Conservation (phyloP, 2,329 filamentous ascomycete species). For the Graphilbum ipis-grandicollis region DNA sequence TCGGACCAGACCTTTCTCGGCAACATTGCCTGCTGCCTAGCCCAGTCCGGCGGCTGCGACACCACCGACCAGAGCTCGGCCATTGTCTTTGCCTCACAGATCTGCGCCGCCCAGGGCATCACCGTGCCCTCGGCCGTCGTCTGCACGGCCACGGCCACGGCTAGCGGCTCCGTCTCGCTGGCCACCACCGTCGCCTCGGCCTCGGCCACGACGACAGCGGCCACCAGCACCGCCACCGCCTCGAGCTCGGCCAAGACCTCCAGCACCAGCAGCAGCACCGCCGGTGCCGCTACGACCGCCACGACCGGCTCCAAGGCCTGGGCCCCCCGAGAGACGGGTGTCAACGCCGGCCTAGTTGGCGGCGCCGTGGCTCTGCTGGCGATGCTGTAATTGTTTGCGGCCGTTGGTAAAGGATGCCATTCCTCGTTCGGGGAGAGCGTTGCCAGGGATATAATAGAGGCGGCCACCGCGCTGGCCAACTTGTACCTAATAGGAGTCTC, state of each 20-base stretch:
- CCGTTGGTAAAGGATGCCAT: too few relatives aligned
- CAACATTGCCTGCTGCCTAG: slow-evolving; percentile 21
- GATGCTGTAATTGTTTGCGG: slow-evolving; percentile 11
- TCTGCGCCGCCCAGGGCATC: slow-evolving; percentile 17
- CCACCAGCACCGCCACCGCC: slow-evolving; percentile 6
- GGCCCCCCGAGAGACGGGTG: slow-evolving; percentile 7
- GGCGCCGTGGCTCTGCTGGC: slow-evolving; percentile 9
- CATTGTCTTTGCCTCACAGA: slow-evolving; percentile 14
- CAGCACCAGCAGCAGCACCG: slow-evolving; percentile 4
- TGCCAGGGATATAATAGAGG: too few relatives aligned
- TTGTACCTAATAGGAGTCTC: too few relatives aligned
- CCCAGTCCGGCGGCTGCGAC: slow-evolving; percentile 13
- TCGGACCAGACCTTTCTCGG: slow-evolving; percentile 20
- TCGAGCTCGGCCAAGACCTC: slow-evolving; percentile 2
- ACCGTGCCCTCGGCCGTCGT: slow-evolving; percentile 16
- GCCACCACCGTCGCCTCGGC: too few relatives aligned
- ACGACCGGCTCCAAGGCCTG: slow-evolving; percentile 1
- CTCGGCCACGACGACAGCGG: slow-evolving; percentile 1
- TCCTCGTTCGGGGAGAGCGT: too few relatives aligned
- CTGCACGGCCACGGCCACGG: slow-evolving; percentile 10
- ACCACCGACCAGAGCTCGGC: slow-evolving; percentile 13
- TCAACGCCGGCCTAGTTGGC: slow-evolving; percentile 8
- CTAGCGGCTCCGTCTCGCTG: too few relatives aligned
- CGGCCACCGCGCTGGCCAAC: too few relatives aligned
- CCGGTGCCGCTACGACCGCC: not conserved